Conservation (phyloP, 345 rosid species). For the Aquilaria malaccensis region DNA sequence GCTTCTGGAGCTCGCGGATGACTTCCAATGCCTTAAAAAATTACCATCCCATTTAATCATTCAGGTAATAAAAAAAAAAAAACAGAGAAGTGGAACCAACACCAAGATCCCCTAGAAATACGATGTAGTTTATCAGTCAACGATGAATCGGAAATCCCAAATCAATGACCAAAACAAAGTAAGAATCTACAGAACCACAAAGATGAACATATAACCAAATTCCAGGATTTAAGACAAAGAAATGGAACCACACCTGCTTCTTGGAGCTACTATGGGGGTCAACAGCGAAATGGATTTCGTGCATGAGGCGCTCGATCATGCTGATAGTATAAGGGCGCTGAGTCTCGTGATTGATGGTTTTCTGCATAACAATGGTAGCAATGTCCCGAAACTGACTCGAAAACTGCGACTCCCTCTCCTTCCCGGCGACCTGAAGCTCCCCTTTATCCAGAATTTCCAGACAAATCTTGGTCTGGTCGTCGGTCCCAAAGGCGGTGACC, state of each 20-base stretch:
- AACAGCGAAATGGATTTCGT: conserved; percentile 88
- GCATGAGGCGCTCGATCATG: conserved; percentile 93
- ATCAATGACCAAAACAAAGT: not conserved
- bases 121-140: too few species aligned
- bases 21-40: conserved; percentile 68
- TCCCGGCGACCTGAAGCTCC: conserved; percentile 97
- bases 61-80: too few species aligned
- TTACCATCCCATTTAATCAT: too few species aligned
- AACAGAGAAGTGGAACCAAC: too few species aligned
- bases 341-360: conserved; percentile 89
- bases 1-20: conserved; percentile 90
- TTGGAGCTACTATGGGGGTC: conserved; percentile 84
- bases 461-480: conserved; percentile 73
- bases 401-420: conserved; percentile 89
- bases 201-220: too few species aligned
- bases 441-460: conserved; percentile 94
- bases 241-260: conserved; percentile 56
- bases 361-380: conserved; percentile 94
- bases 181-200: not conserved
- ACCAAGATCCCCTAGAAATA: too few species aligned
- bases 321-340: conserved; percentile 90
- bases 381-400: conserved; percentile 93
- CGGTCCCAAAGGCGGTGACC: conserved; percentile 57
- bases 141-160: too few species aligned
- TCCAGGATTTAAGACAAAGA: too few species aligned